phyloP scores from a whole-genome alignment of 495 filamentous ascomycete genomes.

The Penicillium odoratum region DNA sequence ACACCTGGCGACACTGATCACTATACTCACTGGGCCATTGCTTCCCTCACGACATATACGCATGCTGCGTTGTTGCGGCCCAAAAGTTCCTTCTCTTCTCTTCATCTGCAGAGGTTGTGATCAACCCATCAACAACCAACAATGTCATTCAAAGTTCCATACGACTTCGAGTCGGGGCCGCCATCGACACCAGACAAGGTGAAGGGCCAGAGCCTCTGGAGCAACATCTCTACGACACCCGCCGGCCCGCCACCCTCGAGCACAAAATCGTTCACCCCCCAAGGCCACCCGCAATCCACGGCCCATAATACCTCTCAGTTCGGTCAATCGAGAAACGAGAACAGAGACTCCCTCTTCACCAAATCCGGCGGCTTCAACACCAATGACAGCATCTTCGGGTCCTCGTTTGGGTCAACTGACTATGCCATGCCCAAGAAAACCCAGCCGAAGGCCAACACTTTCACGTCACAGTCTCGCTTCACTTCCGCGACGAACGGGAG shows the following conservation, averaged over 20 bases:
- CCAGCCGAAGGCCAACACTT: slow-evolving; percentile 25
- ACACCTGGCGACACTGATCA: not conserved
- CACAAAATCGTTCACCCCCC: slow-evolving; percentile 70
- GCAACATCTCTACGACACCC: slow-evolving; percentile 73
- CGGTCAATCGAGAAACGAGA: slow-evolving; percentile 37
- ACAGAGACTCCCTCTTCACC: slow-evolving; percentile 39
- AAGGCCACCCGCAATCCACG: slow-evolving; percentile 63
- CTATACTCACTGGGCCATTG: slow-evolving; percentile 5
- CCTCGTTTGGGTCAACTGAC: slow-evolving; percentile 41
- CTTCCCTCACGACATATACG: not conserved
- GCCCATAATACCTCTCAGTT: slow-evolving; percentile 67
- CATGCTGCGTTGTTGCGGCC: slow-evolving; percentile 26
- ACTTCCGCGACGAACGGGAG: slow-evolving; percentile 39
- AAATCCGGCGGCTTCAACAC: slow-evolving; percentile 43
- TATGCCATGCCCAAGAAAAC: slow-evolving; percentile 36
- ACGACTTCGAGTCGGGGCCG: slow-evolving; percentile 37
- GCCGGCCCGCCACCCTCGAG: slow-evolving; percentile 71
- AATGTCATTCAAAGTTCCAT: slow-evolving; percentile 44
- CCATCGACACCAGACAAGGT: slow-evolving; percentile 46
- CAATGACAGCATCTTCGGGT: slow-evolving; percentile 45
- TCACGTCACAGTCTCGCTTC: slow-evolving; percentile 32
- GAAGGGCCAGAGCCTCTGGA: slow-evolving; percentile 40
- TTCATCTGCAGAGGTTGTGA: slow-evolving; percentile 10
- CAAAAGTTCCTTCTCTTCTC: slow-evolving; percentile 19
- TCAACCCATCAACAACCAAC: slow-evolving; percentile 20